A percentile compares a stretch with the other conserved stretches of the same genome.
These are phyloP conservation scores for Solanum appendiculatum DNA, from an alignment of 257 asterid genomes.

Conservation along the genomic window DNA sequence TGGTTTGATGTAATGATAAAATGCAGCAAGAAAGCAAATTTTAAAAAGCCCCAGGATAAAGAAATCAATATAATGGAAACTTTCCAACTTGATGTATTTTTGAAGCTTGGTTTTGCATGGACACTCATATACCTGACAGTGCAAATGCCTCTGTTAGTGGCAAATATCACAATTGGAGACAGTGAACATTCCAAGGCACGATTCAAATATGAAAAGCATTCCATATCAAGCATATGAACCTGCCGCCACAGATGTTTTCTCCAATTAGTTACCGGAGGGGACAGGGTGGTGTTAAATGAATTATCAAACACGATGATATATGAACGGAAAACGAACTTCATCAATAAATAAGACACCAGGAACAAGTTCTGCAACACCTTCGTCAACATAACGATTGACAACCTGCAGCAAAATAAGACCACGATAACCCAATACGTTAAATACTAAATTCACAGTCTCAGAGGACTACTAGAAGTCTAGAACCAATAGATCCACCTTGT, in stretches of 20 bases:
- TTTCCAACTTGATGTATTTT: background rate
- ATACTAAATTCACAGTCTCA: background rate
- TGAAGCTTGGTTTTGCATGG: background rate
- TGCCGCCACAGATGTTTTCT: constrained; percentile 10
- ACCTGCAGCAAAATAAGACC: constrained; percentile 32
- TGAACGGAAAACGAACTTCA: constrained; percentile 38
- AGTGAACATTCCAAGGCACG: constrained; percentile 86
- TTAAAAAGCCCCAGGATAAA: background rate
- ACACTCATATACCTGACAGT: constrained; percentile 58
- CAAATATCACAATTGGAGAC: constrained; percentile 89
- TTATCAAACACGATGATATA: background rate
- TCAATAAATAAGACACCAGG: constrained; percentile 95
- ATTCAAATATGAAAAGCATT: constrained; percentile 82
- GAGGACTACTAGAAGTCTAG: background rate
- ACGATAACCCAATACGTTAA: background rate
- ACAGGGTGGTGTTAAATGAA: background rate
- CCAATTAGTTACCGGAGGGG: background rate
- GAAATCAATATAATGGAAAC: background rate
- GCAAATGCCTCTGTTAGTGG: constrained; percentile 89
- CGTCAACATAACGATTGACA: constrained; percentile 86
- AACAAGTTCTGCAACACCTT: constrained; percentile 92
- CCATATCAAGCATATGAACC: constrained; percentile 98
- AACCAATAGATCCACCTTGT: constrained; percentile 41
- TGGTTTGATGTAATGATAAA: background rate
- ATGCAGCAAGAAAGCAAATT: background rate